phyloP scores from a whole-genome alignment of 495 filamentous ascomycete genomes.

The Penicillium subrubescens region DNA sequence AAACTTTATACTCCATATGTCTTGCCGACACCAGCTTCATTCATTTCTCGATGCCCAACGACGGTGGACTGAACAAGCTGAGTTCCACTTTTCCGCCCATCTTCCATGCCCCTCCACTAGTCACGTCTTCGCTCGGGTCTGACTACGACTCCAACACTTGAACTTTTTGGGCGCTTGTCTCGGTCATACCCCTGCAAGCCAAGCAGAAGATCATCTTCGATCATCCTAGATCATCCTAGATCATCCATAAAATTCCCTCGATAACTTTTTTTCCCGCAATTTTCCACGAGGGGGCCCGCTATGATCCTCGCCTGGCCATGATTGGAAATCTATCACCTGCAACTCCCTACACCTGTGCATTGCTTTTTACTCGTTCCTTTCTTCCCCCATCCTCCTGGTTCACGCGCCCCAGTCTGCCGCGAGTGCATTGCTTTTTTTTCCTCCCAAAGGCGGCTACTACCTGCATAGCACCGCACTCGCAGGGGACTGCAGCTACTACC shows the following conservation, averaged over 20 bases:
- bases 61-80: background rate
- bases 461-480: constrained; percentile 19
- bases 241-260: background rate
- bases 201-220: background rate
- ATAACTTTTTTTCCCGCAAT: background rate
- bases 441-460: constrained; percentile 17
- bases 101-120: constrained; percentile 2
- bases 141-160: background rate
- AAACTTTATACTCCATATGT: constrained; percentile 1
- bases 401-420: constrained; percentile 19
- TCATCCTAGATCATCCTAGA: background rate
- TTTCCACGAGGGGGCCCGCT: background rate
- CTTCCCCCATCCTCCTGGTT: background rate
- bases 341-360: background rate
- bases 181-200: constrained; percentile 11
- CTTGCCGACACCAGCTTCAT: background rate
- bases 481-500: background rate
- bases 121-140: background rate
- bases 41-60: background rate
- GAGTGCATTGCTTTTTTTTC: constrained; percentile 1
- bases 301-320: constrained; percentile 1
- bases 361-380: background rate
- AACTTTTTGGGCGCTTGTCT: constrained; percentile 26
- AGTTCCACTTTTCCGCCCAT: background rate
- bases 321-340: constrained; percentile 10